Percentiles rank a stretch among this genome's conserved stretches.
These are phyloP conservation scores for Fonsecaea monophora DNA, from an alignment of 2,329 filamentous ascomycete genomes.

Conservation along the genomic window DNA sequence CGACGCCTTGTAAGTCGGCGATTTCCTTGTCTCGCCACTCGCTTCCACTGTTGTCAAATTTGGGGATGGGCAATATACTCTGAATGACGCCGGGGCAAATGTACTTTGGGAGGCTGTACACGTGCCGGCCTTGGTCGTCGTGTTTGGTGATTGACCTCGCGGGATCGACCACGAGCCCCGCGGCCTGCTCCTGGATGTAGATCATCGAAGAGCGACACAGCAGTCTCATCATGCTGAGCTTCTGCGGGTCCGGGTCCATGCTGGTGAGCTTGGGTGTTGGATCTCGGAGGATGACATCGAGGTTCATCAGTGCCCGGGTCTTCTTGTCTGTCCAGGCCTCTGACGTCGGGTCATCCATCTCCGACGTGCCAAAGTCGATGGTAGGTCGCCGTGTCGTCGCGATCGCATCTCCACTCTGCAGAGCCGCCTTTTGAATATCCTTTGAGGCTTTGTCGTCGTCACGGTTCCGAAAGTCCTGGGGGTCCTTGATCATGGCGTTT, in stretches of 20 bases:
- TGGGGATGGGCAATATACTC: constrained; percentile 17
- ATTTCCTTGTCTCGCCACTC: constrained; percentile 15
- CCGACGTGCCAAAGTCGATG: not conserved
- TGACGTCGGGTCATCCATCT: not conserved
- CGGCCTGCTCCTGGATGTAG: constrained; percentile 21
- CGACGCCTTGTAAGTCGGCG: constrained; percentile 5
- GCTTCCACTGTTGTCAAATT: constrained; percentile 4
- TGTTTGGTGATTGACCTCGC: constrained; percentile 11
- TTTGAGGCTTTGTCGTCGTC: constrained; percentile 11
- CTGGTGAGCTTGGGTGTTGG: constrained; percentile 3
- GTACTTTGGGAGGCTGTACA: constrained; percentile 15
- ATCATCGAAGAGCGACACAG: constrained; percentile 21
- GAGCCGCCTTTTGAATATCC: constrained; percentile 4
- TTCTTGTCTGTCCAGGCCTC: constrained; percentile 6
- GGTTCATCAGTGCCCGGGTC: constrained; percentile 11
- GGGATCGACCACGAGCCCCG: constrained; percentile 11
- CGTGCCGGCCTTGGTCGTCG: not conserved
- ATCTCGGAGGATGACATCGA: constrained; percentile 13
- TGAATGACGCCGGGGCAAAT: constrained; percentile 18
- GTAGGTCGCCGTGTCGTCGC: not conserved
- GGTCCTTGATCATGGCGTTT: constrained; percentile 14
- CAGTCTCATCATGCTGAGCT: constrained; percentile 19
- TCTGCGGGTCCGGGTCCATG: constrained; percentile 19
- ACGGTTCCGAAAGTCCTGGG: constrained; percentile 9
- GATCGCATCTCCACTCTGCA: not conserved